phyloP scores from a whole-genome alignment of 2,329 filamentous ascomycete species.

The Cercospora beticola region DNA sequence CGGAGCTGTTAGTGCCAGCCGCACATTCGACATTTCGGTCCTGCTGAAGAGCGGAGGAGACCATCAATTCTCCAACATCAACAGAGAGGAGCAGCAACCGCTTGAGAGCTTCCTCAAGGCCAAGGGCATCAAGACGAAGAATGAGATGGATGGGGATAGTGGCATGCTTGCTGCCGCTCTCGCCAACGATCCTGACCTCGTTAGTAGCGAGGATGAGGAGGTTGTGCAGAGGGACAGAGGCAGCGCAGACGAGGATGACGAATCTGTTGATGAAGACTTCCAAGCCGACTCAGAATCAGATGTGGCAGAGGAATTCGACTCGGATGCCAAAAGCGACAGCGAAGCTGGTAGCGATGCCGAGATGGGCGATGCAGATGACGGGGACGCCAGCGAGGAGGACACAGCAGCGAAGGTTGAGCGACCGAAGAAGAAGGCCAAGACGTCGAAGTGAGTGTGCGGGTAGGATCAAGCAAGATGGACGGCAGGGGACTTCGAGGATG shows the following conservation, averaged over 20 bases:
- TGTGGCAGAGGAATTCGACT: conserved; percentile 94
- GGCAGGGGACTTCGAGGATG: neutral
- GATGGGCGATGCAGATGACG: conserved; percentile 59
- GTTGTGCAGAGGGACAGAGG: conserved; percentile 76
- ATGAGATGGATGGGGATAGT: conserved; percentile 92
- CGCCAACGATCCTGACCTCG: conserved; percentile 73
- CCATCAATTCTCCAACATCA: conserved; percentile 98
- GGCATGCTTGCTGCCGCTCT: conserved; percentile 74
- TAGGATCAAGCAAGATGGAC: neutral
- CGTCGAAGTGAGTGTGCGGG: conserved; percentile 22
- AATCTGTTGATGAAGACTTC: conserved; percentile 96
- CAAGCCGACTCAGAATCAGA: conserved; percentile 88
- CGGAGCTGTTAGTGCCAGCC: conserved; percentile 86
- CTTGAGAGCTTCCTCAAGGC: conserved; percentile 98
- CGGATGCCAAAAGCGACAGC: conserved; percentile 75
- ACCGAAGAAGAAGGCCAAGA: conserved; percentile 66
- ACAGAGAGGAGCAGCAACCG: conserved; percentile 92
- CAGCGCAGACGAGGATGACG: conserved; percentile 92
- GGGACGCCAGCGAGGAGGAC: conserved; percentile 46
- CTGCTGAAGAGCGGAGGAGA: conserved; percentile 84
- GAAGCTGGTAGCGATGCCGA: conserved; percentile 66
- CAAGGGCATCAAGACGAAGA: conserved; percentile 93
- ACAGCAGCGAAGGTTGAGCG: conserved; percentile 56
- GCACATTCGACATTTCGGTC: conserved; percentile 96
- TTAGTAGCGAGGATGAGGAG: conserved; percentile 77